A percentile compares a stretch with the other conserved stretches of the same genome.
phyloP scores from a whole-genome alignment of 192 early-diverging fungal genomes.

The Helicostylum pulchrum region DNA sequence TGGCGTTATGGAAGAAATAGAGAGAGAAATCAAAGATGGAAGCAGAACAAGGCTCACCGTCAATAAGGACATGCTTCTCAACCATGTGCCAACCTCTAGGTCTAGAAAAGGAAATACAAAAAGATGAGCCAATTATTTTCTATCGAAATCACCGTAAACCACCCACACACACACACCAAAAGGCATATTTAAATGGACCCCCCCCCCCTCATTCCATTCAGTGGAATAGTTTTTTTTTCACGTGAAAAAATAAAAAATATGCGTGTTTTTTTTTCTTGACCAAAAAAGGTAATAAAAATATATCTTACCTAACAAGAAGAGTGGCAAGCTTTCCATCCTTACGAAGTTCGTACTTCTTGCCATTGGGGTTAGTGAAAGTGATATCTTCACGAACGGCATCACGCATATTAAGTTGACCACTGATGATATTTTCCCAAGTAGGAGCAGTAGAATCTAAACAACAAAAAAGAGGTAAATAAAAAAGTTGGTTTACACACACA shows the following conservation, averaged over 20 bases:
- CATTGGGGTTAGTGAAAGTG: conserved; percentile 81
- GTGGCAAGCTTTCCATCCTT: conserved; percentile 88
- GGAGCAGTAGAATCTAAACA: conserved; percentile 88
- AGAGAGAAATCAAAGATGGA: conserved; percentile 98
- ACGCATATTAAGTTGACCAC: conserved; percentile 91
- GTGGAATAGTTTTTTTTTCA: background rate
- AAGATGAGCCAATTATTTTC: background rate
- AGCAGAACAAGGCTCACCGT: conserved; percentile 89
- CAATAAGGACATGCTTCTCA: conserved; percentile 92
- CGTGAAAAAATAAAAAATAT: too few species aligned
- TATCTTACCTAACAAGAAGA: conserved; percentile 75
- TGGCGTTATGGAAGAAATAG: conserved; percentile 99
- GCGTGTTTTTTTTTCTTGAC: background rate
- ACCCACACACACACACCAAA: background rate
- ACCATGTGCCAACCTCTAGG: conserved; percentile 99
- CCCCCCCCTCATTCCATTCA: background rate
- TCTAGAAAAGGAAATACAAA: conserved; percentile 34
- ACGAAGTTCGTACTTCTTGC: conserved; percentile 93
- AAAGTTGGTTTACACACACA: too few species aligned
- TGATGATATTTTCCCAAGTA: conserved; percentile 91
- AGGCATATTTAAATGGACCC: background rate
- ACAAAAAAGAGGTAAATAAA: conserved; percentile 6
- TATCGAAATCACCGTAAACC: conserved; percentile 15
- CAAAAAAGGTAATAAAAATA: background rate
- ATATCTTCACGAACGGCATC: conserved; percentile 90